Evolutionary conservation across 306 rosid species (phyloP).

Genomic region (Pyrus pyrifolia): DNA sequence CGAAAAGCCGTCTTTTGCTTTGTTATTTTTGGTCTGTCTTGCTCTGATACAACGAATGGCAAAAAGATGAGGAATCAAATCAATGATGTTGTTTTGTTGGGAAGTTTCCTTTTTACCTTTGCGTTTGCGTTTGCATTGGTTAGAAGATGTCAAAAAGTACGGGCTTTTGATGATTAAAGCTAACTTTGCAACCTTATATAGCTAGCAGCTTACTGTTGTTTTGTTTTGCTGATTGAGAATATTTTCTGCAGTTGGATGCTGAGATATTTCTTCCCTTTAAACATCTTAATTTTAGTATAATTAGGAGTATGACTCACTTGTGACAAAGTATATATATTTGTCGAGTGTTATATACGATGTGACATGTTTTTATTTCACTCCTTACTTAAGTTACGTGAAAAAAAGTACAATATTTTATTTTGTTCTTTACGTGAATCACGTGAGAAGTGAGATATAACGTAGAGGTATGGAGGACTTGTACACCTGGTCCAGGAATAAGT

Average conservation of each 20-base stretch:
- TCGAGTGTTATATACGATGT: not conserved
- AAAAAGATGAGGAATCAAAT: slow-evolving; percentile 14
- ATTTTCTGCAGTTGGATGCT: slow-evolving; percentile 14
- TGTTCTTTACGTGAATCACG: no score
- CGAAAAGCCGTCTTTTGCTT: slow-evolving; percentile 38
- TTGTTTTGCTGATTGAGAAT: not conserved
- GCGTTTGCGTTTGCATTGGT: slow-evolving; percentile 32
- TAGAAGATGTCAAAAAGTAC: slow-evolving; percentile 38
- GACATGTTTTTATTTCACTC: not conserved
- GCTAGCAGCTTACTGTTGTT: slow-evolving; percentile 8
- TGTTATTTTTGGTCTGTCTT: slow-evolving; percentile 35
- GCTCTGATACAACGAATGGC: slow-evolving; percentile 18
- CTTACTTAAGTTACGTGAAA: not conserved
- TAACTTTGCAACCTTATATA: slow-evolving; percentile 20
- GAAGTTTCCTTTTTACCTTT: slow-evolving; percentile 42
- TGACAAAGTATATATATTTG: no score
- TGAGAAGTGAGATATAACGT: not conserved
- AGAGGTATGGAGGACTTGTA: not conserved
- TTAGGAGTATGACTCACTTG: not conserved
- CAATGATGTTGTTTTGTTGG: slow-evolving; percentile 45
- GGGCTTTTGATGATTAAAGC: slow-evolving; percentile 36
- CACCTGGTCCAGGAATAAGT: no score
- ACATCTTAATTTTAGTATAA: slow-evolving; percentile 12
- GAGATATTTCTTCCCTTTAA: slow-evolving; percentile 11
- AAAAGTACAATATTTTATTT: no score